These are phyloP conservation scores for Paramecium biaurelia DNA, from an alignment of 73 alveolate genomes.

Conservation along the genomic window DNA sequence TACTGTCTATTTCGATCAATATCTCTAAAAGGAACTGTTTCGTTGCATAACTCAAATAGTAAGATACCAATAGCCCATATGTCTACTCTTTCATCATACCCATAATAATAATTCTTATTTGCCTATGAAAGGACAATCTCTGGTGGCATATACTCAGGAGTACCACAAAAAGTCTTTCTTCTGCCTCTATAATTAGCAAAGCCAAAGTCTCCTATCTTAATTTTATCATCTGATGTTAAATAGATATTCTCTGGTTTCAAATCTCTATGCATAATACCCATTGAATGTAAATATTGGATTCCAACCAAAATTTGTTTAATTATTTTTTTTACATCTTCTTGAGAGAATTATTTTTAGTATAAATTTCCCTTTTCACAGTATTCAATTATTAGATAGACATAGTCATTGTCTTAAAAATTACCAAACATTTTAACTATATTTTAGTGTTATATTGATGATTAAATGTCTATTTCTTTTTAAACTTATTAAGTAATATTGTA, in stretches of 20 bases:
- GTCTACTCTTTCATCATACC: constrained; percentile 86
- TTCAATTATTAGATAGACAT: neutral
- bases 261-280: constrained; percentile 25
- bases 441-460: neutral
- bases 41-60: constrained; percentile 66
- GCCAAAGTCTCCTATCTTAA: constrained; percentile 9
- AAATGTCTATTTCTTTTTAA: neutral
- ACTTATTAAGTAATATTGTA: neutral
- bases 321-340: neutral
- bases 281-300: neutral
- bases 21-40: constrained; percentile 70
- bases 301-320: neutral
- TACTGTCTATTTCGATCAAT: neutral
- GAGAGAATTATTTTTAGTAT: neutral
- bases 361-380: neutral
- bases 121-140: neutral
- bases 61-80: constrained; percentile 91
- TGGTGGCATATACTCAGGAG: constrained; percentile 24
- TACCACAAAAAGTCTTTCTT: neutral
- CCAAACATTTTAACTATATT: neutral
- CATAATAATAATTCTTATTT: neutral
- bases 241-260: neutral
- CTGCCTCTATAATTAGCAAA: neutral
- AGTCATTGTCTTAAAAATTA: neutral
- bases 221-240: neutral